Evolutionary conservation across 371 early-diverging fungal species (phyloP), one percentile per base, ranked within the genome.

Genomic region (Rhizomucor miehei): DNA sequence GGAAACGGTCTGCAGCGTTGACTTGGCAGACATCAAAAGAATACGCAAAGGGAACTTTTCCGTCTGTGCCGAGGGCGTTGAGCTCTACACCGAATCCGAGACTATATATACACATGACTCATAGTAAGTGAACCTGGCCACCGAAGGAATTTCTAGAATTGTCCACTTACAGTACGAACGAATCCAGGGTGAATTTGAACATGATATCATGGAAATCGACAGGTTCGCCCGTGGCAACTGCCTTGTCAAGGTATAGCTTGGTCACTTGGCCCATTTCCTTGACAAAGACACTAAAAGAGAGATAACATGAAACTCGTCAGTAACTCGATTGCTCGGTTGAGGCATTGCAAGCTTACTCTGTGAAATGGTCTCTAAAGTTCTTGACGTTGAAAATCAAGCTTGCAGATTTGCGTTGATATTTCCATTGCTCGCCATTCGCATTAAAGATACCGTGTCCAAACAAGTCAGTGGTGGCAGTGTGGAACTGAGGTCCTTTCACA

Each of bases 11-110:
- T 40, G 70, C 73, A 0, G 71, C 59, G 2, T 53, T 49, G 11
- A 29, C 34, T 55, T 85, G 84, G 1, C 67, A 65, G 6, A 58
- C 62, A 51, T 87, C 85, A 54, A 87, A 85, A 0, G 82, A 79
- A 0, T 46, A 59, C 0, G 85, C 86, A 69, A 87, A 87, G 1
- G 75, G 70, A 1, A 66, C 64, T 29, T 64, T 75, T 8, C 59
- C 66, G 34, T 63, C 41, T 10, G 43, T 51, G 12, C 51, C 35
- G 3, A 77, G 25, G 6, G 74, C 53, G 21, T 73, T 56, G 9
- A 80, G 45, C 17, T 78, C 54, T 13, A 69, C 67, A 44, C 74
- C 75, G 62, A 78, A 80, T 3, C 76, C 80, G 38, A 82, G 61
- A 10, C 78, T 70, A 51, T 8, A 3, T 36, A 41, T 5, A 40